Evolutionary conservation across 257 asterid species (phyloP), one percentile per base, ranked within the genome.

Genomic region (Jacaranda mimosifolia): DNA sequence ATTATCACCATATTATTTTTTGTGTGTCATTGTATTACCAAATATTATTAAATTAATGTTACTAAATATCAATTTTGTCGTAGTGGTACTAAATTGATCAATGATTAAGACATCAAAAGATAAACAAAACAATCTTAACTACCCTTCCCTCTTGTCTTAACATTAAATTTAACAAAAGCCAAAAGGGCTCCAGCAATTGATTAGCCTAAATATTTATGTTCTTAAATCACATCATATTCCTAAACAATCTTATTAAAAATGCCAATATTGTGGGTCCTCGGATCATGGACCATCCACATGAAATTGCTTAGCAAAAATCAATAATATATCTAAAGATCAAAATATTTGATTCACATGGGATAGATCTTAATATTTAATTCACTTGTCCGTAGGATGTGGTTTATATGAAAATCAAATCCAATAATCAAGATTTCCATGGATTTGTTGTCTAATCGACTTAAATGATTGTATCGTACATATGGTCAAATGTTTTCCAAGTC

Each of bases 181-280:
- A 63, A 63, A 3, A 62, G 9, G 18, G 26, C 19, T 7, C 14
- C 32, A 19, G 15, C 39, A 13, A 13, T 51, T 51, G 18, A 51
- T 13, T 51, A 13, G 10, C 9, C 4, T 55, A 9, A 17, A 0
- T n/a, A 5, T 17, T 17, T 55, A 17, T 58, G 15, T 38, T 38
- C 46, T 14, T 63, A 13, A 6, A 63, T 63, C 69, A 38, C 21
- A 63, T 53, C 59, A 53, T 14, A 53, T 59, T 59, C 19, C 15
- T 59, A 59, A 26, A 32, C 3, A 6, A 59, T 59, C 15, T 26
- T 26, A 26, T 26, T 14, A 26, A 59, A n/a, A 59, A 59, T 9
- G 66, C n/a, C 68, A 63, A 38, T 36, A 13, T 39, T 15, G 75
- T 70, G 75, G 75, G 75, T 36, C 75, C 75, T 70, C 32, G 42